Evolutionary conservation across 768 basidiomycete species (phyloP).

Genomic region (Trametes cingulata): DNA sequence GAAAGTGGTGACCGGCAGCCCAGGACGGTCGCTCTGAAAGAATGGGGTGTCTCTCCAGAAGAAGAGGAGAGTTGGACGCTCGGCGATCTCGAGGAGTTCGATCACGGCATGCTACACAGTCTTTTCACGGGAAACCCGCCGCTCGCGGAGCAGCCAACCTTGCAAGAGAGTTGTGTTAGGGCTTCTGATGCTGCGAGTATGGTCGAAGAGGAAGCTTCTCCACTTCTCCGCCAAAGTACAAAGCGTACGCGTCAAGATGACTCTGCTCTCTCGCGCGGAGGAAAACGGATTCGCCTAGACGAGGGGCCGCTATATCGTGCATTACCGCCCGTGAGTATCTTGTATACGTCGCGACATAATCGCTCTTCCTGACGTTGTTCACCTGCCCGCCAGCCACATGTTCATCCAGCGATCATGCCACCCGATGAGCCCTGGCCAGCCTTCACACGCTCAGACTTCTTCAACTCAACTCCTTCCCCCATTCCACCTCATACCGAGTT

Average conservation of each 20-base stretch:
- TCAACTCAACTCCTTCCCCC: neutral
- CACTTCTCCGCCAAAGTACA: too few relatives aligned
- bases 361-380: neutral
- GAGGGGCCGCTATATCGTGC: neutral
- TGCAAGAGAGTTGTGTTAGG: too few relatives aligned
- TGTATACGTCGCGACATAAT: neutral
- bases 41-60: slow-evolving; percentile 1
- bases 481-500: slow-evolving; percentile 12
- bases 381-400: slow-evolving; percentile 1
- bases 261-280: too few relatives aligned
- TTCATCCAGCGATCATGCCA: neutral
- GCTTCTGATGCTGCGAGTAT: too few relatives aligned
- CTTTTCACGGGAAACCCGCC: neutral
- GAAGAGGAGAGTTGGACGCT: slow-evolving; percentile 8
- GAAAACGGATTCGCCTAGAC: slow-evolving; percentile 4
- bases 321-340: slow-evolving; percentile 4
- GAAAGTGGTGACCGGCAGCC: too few relatives aligned
- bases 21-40: neutral
- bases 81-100: slow-evolving; percentile 17
- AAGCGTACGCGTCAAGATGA: neutral
- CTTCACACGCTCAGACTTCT: neutral
- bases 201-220: too few relatives aligned
- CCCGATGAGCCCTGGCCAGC: neutral
- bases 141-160: too few relatives aligned
- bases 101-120: neutral